Evolutionary conservation across 1,139 yeast species (phyloP).

Genomic region (Saccharomyces hybrid): DNA sequence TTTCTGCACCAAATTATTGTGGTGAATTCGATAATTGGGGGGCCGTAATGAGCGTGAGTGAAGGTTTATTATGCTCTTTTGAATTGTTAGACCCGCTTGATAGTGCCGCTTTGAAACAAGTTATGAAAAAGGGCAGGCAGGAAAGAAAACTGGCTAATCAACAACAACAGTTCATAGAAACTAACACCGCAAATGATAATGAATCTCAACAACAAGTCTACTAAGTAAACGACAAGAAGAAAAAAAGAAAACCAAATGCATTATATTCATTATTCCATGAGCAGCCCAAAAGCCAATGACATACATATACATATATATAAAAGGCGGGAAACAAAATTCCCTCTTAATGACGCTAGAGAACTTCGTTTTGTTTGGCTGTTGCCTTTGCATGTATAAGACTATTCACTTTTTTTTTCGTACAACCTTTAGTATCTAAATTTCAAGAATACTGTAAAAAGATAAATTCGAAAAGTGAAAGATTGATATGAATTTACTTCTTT

Average conservation of each 20-base stretch:
- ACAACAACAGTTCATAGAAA: conserved; percentile 23
- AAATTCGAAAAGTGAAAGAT: too few relatives aligned
- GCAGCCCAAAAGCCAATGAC: not conserved
- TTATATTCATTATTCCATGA: not conserved
- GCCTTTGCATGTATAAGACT: not conserved
- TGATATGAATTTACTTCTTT: not conserved
- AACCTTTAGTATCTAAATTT: not conserved
- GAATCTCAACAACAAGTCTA: not conserved
- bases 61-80: conserved; percentile 83
- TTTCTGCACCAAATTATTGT: conserved; percentile 94
- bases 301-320: not conserved
- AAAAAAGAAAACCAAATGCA: not conserved
- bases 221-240: conserved; percentile 6
- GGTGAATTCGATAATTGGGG: conserved; percentile 99
- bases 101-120: conserved; percentile 85
- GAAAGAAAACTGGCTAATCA: conserved; percentile 57
- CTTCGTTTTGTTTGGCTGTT: not conserved
- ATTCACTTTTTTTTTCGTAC: not conserved
- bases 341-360: not conserved
- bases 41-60: conserved; percentile 95
- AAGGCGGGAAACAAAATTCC: not conserved
- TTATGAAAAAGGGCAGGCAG: conserved; percentile 78
- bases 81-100: conserved; percentile 91
- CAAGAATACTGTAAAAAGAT: too few relatives aligned
- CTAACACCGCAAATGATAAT: not conserved